A percentile compares a stretch with the other conserved stretches of the same genome.
Evolutionary conservation across 352 stramenopile species (phyloP).

Genomic region (Globisporangium uncinulatum): DNA sequence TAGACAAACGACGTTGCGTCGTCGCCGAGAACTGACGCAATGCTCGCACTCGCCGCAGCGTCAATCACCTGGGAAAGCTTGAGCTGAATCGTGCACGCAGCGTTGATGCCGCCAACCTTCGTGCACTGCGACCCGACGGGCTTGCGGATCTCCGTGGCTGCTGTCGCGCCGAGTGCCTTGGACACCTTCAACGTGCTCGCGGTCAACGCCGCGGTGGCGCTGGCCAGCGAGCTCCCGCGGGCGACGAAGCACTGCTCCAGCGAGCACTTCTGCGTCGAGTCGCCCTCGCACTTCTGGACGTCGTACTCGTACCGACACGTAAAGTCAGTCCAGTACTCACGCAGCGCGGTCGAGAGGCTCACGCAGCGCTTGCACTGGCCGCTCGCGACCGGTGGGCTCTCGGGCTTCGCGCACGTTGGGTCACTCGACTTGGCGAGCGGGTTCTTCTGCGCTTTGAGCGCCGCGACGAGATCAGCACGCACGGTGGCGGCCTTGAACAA

Average conservation of each 20-base stretch:
- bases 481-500: slow-evolving; percentile 25
- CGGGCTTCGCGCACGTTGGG: slow-evolving; percentile 17
- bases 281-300: slow-evolving; percentile 31
- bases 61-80: slow-evolving; percentile 37
- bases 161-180: slow-evolving; percentile 32
- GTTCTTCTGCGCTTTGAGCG: slow-evolving; percentile 20
- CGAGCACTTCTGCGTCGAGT: slow-evolving; percentile 22
- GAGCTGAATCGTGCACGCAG: slow-evolving; percentile 16
- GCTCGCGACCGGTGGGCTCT: slow-evolving; percentile 14
- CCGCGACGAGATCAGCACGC: slow-evolving; percentile 16
- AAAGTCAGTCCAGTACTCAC: slow-evolving; percentile 64
- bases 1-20: slow-evolving; percentile 37
- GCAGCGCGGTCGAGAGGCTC: slow-evolving; percentile 36
- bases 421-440: slow-evolving; percentile 18
- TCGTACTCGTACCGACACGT: slow-evolving; percentile 55
- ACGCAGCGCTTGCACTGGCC: slow-evolving; percentile 43
- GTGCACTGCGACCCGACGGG: slow-evolving; percentile 31
- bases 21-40: slow-evolving; percentile 3
- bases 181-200: slow-evolving; percentile 20
- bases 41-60: slow-evolving; percentile 18
- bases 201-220: slow-evolving; percentile 21
- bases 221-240: slow-evolving; percentile 35
- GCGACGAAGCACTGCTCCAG: slow-evolving; percentile 54
- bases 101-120: slow-evolving; percentile 17
- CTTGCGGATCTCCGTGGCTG: slow-evolving; percentile 50